Percentiles rank a stretch among this genome's conserved stretches.
Conservation (phyloP, 805 yeast species). For the Candida namnaoensis region DNA sequence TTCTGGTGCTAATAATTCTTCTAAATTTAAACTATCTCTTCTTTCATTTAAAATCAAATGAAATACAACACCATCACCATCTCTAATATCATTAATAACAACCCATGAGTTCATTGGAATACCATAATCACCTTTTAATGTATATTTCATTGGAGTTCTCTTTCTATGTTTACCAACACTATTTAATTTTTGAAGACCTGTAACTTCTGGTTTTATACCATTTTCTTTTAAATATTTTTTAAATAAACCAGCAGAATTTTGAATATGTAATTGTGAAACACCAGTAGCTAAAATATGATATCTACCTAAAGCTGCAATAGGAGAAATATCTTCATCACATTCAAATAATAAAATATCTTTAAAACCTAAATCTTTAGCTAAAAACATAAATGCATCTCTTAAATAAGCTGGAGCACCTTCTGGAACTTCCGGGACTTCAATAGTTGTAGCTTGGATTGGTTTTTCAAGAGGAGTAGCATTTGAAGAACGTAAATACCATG, state of each 20-base stretch:
- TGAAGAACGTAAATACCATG: conserved; percentile 54
- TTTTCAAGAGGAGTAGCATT: conserved; percentile 26
- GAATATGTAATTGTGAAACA: conserved; percentile 66
- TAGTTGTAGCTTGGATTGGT: conserved; percentile 17
- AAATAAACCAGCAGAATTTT: conserved; percentile 57
- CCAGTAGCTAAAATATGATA: conserved; percentile 67
- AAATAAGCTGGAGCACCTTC: conserved; percentile 45
- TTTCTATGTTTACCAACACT: conserved; percentile 41
- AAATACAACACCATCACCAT: conserved; percentile 54
- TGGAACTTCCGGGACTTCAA: conserved; percentile 53
- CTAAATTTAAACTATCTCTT: conserved; percentile 62
- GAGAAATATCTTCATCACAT: conserved; percentile 28
- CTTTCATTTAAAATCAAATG: conserved; percentile 70
- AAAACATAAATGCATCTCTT: conserved; percentile 30
- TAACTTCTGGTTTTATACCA: conserved; percentile 42
- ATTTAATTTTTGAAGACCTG: conserved; percentile 62
- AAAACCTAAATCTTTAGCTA: conserved; percentile 59
- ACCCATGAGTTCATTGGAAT: conserved; percentile 68
- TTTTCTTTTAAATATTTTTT: conserved; percentile 46
- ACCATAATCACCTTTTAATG: conserved; percentile 50
- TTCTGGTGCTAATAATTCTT: conserved; percentile 39
- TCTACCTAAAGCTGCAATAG: conserved; percentile 30
- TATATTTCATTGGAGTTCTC: conserved; percentile 41
- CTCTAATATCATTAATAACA: conserved; percentile 62
- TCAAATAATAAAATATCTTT: conserved; percentile 58